A percentile compares a stretch with the other conserved stretches of the same genome.
Evolutionary conservation across 2,329 filamentous ascomycete genomes (phyloP).

Genomic region (Aureobasidium vineae): DNA sequence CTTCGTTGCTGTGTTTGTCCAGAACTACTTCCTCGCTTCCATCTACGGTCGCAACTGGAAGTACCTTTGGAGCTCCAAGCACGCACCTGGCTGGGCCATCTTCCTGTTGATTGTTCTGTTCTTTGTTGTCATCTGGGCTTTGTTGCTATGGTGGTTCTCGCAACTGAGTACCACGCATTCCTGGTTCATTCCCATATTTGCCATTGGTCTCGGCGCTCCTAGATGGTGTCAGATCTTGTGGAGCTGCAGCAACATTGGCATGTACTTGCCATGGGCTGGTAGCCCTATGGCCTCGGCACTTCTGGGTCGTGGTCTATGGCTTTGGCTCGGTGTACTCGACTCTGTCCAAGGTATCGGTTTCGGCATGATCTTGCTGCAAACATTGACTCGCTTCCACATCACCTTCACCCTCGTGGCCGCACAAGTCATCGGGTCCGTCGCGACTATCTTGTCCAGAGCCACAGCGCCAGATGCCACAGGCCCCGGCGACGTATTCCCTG

Average conservation of each 20-base stretch:
- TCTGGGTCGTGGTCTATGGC: constrained; percentile 59
- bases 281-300: constrained; percentile 55
- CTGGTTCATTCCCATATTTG: constrained; percentile 67
- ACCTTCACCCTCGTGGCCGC: constrained; percentile 60
- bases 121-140: constrained; percentile 57
- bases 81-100: constrained; percentile 57
- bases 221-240: constrained; percentile 68
- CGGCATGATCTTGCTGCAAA: constrained; percentile 64
- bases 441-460: constrained; percentile 61
- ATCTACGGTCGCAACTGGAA: constrained; percentile 67
- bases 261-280: constrained; percentile 63
- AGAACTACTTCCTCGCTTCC: constrained; percentile 66
- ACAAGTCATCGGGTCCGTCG: constrained; percentile 61
- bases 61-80: constrained; percentile 59
- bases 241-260: constrained; percentile 60
- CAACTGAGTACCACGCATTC: constrained; percentile 59
- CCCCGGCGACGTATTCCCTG: constrained; percentile 61
- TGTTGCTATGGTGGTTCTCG: constrained; percentile 53
- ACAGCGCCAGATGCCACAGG: constrained; percentile 61
- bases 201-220: constrained; percentile 64
- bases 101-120: constrained; percentile 57
- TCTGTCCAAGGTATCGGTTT: constrained; percentile 64
- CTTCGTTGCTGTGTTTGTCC: constrained; percentile 61
- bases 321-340: constrained; percentile 66
- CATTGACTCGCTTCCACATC: constrained; percentile 62